phyloP scores from a whole-genome alignment of 257 asterid genomes.

The Cordia subcordata region DNA sequence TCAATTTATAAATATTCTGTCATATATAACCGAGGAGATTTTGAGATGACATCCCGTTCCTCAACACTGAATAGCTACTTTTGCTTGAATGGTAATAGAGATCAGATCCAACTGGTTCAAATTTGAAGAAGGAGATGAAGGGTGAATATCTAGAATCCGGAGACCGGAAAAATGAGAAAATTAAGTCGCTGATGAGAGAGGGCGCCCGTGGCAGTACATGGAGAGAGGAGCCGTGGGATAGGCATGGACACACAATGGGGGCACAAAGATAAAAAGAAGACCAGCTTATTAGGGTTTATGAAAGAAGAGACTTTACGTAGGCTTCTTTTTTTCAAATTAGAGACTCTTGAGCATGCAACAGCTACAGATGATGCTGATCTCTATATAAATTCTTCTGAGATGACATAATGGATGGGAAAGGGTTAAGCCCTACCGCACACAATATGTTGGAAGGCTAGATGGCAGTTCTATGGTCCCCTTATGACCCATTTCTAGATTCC shows the following conservation, averaged over 20 bases:
- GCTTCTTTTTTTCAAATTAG: too few species aligned
- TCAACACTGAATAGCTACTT: too few species aligned
- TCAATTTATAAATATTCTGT: too few species aligned
- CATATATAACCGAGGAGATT: too few species aligned
- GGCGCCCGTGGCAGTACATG: neutral
- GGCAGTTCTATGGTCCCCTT: conserved; percentile 33
- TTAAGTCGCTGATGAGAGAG: neutral
- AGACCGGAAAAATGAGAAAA: neutral
- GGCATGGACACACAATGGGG: neutral
- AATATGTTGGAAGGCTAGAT: conserved; percentile 69
- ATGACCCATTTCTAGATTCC: conserved; percentile 7
- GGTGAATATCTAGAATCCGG: neutral
- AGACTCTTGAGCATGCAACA: neutral
- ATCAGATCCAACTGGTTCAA: too few species aligned
- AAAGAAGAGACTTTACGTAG: neutral
- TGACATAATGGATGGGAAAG: conserved; percentile 26
- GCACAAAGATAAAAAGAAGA: conserved; percentile 4
- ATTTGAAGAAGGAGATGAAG: too few species aligned
- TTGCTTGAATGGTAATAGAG: too few species aligned
- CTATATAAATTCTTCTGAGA: neutral
- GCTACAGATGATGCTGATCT: neutral
- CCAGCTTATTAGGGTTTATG: conserved; percentile 1
- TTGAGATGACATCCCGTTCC: too few species aligned
- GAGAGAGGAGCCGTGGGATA: conserved; percentile 2
- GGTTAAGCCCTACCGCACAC: conserved; percentile 50